Evolutionary conservation across 768 basidiomycete species (phyloP).

Genomic region (Mycena floridula): DNA sequence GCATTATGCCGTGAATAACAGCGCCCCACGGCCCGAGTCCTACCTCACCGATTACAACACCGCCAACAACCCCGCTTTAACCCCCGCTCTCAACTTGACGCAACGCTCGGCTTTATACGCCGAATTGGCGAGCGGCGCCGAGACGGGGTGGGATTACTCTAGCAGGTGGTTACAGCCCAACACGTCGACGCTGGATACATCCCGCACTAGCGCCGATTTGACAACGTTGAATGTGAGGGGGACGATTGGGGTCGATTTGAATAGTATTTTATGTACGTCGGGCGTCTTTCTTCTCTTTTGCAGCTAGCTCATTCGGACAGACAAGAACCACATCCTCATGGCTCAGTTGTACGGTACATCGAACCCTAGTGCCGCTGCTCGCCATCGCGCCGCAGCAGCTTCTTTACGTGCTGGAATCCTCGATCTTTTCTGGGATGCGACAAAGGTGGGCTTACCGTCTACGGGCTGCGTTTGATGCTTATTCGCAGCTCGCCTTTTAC

Average conservation of each 20-base stretch:
- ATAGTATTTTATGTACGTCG: conserved; percentile 75
- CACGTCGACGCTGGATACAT: not conserved
- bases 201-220: conserved; percentile 48
- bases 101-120: conserved; percentile 66
- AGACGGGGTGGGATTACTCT: conserved; percentile 47
- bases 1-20: conserved; percentile 75
- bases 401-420: conserved; percentile 63
- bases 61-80: conserved; percentile 56
- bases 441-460: conserved; percentile 33
- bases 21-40: conserved; percentile 85
- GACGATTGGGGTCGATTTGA: conserved; percentile 71
- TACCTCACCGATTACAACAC: conserved; percentile 73
- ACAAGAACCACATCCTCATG: conserved; percentile 56
- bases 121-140: conserved; percentile 85
- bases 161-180: not conserved
- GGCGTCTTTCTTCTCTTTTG: conserved; percentile 4
- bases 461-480: not conserved
- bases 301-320: conserved; percentile 24
- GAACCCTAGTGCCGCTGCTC: conserved; percentile 38
- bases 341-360: conserved; percentile 41
- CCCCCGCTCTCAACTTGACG: conserved; percentile 51
- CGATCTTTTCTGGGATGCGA: conserved; percentile 81
- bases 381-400: conserved; percentile 51
- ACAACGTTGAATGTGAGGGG: conserved; percentile 66
- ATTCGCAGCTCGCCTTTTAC: conserved; percentile 65